Percentiles rank a stretch among this genome's conserved stretches.
Evolutionary conservation across 805 yeast species (phyloP).

Genomic region (Wickerhamomyces silvicola): DNA sequence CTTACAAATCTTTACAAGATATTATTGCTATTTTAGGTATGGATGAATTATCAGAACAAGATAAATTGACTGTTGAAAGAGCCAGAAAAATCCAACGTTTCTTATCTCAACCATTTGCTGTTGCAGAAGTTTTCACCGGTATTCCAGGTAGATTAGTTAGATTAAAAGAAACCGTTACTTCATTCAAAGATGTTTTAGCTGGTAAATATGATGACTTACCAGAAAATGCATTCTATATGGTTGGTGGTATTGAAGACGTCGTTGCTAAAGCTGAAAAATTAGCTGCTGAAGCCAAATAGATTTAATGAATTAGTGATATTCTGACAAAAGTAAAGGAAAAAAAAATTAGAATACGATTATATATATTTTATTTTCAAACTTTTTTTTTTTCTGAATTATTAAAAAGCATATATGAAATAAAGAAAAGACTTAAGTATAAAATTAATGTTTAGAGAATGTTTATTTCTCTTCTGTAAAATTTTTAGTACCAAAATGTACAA

Average conservation of each 20-base stretch:
- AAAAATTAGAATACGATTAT: background rate
- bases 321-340: background rate
- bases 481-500: background rate
- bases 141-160: conserved; percentile 96
- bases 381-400: conserved; percentile 1
- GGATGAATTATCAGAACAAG: conserved; percentile 99
- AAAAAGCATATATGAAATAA: conserved; percentile 3
- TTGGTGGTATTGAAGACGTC: conserved; percentile 99
- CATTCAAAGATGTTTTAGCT: conserved; percentile 94
- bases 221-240: conserved; percentile 99
- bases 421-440: conserved; percentile 1
- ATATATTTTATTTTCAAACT: conserved; percentile 6
- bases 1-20: conserved; percentile 99
- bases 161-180: conserved; percentile 87
- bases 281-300: conserved; percentile 82
- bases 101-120: conserved; percentile 99
- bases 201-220: conserved; percentile 99
- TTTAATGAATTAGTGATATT: background rate
- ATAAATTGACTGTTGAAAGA: conserved; percentile 99
- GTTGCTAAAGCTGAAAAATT: conserved; percentile 98
- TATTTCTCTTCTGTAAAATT: conserved; percentile 1
- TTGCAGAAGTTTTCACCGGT: conserved; percentile 99
- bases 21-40: conserved; percentile 99
- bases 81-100: conserved; percentile 99
- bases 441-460: conserved; percentile 16